Base-by-base conservation (phyloP, 2,329 filamentous ascomycete species). In the Aspergillus oerlinghausenensis region DNA sequence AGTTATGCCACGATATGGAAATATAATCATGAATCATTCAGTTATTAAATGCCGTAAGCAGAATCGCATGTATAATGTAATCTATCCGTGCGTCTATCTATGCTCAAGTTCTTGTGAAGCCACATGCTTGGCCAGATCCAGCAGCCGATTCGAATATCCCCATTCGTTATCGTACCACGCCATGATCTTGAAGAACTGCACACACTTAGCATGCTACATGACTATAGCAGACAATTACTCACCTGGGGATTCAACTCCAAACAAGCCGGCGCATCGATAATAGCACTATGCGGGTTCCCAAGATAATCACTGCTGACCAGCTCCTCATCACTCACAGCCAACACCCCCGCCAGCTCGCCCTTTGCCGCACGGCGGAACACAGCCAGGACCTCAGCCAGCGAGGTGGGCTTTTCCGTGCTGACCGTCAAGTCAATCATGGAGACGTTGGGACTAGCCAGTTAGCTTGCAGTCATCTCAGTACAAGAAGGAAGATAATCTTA, bases 101-200 rank as follows among this genome's bases (percentile, higher is more conserved):
- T 45, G 53, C 55, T 65, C 62, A 42, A 57, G 54, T 54, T 57
- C 60, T 51, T 63, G 60, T 9, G 7, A 14, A 3, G 52, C 55
- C 17, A 67, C 64, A 50, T 62, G 54, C 47, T 60, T 63, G 21
- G 67, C 63, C 70, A 91, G 85, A 78, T 91, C 88, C 65, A 90
- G 79, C 69, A 90, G 86, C 81, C 88, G 91, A 80, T 90, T 90
- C 76, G 88, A 92, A 86, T 96, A 96, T 71, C 90, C 92, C 90
- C 90, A 95, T 84, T 96, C 91, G 82, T 96, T 96, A 83, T 93
- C 90, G 80, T 94, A 93, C 92, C 92, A 96, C 67, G 86, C 86
- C 77, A 95, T 88, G 62, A 96, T 84, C 85, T 96, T 96, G 83
- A 94, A 88, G 76, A 96, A 96, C 85, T 95, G 88, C 69, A 88